Conservation (phyloP, 2,329 filamentous ascomycete species). For the Penicillium sp. region DNA sequence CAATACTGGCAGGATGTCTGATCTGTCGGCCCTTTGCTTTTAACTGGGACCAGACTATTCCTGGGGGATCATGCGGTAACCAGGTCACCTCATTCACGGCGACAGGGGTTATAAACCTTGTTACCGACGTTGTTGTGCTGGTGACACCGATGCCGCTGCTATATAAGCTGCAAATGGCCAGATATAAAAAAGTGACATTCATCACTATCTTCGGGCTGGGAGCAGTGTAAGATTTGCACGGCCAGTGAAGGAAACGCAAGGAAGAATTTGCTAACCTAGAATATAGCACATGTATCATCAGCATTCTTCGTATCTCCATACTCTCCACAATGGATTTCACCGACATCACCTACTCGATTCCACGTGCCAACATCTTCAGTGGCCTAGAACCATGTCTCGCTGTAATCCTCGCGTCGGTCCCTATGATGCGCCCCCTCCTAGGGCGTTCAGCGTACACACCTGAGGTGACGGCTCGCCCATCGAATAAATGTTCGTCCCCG, state of each 20-base stretch:
- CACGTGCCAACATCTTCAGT: conserved; percentile 36
- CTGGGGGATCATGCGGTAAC: conserved; percentile 18
- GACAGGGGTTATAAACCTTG: conserved; percentile 21
- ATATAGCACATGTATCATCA: conserved; percentile 35
- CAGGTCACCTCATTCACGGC: conserved; percentile 21
- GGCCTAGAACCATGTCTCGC: conserved; percentile 40
- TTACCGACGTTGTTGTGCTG: conserved; percentile 25
- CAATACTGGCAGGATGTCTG: conserved; percentile 22
- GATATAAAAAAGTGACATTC: conserved; percentile 22
- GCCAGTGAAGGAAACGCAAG: neutral
- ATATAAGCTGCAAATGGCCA: conserved; percentile 21
- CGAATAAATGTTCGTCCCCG: neutral
- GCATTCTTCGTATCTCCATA: conserved; percentile 33
- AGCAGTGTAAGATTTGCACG: conserved; percentile 16
- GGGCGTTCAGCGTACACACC: conserved; percentile 18
- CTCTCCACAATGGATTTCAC: conserved; percentile 33
- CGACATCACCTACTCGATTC: conserved; percentile 36
- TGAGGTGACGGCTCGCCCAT: conserved; percentile 12
- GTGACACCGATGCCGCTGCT: conserved; percentile 20
- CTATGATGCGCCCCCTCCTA: conserved; percentile 41
- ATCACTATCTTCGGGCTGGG: conserved; percentile 22
- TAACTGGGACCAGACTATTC: conserved; percentile 25
- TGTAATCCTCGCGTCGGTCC: conserved; percentile 41
- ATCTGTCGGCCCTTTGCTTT: conserved; percentile 23
- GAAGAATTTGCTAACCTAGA: neutral